Conservation (phyloP, 495 filamentous ascomycete genomes). For the Glutinoglossum americanum region DNA sequence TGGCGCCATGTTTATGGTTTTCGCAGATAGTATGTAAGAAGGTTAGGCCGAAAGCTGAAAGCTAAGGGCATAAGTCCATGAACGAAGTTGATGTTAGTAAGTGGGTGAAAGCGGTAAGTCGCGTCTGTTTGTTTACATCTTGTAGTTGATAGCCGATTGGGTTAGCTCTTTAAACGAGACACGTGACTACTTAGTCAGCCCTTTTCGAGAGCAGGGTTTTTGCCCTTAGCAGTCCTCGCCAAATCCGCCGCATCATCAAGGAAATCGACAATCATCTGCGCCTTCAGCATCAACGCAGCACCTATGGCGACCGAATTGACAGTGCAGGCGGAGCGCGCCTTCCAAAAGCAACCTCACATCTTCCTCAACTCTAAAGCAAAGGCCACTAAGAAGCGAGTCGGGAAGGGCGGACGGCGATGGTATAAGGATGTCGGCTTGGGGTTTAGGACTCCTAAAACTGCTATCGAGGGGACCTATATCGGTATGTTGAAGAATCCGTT, state of each 20-base stretch:
- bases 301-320: constrained; percentile 96
- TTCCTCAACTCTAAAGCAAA: constrained; percentile 82
- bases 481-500: constrained; percentile 40
- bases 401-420: constrained; percentile 85
- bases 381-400: constrained; percentile 63
- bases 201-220: not conserved
- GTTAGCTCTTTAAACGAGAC: not conserved
- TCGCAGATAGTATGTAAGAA: not conserved
- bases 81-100: not conserved
- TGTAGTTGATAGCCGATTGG: not conserved
- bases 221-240: constrained; percentile 2
- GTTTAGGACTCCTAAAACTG: constrained; percentile 91
- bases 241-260: not conserved
- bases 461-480: constrained; percentile 97
- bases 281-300: constrained; percentile 16
- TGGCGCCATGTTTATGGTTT: not conserved
- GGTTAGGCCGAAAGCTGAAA: not conserved
- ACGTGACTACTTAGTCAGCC: not conserved
- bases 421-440: constrained; percentile 99
- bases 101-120: not conserved
- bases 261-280: not conserved
- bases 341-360: constrained; percentile 99
- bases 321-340: constrained; percentile 95
- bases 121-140: constrained; percentile 7
- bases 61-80: not conserved